Conservation (phyloP, 768 basidiomycete genomes). For the Leccinum variicolor region DNA sequence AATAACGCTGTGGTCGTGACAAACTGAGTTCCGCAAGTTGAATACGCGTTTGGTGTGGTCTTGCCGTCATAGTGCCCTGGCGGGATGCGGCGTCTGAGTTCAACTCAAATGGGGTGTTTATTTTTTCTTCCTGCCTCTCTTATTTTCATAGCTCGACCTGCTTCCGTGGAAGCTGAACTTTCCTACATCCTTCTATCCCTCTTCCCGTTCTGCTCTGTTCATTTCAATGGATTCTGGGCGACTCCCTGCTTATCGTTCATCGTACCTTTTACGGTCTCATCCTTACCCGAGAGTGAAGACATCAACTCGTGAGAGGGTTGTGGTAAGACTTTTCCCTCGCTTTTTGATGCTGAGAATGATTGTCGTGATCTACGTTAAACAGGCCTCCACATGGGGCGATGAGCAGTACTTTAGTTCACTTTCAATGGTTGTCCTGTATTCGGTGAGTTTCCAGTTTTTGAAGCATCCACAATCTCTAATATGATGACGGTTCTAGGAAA, state of each 20-base stretch:
- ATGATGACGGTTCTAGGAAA: slow-evolving; percentile 9
- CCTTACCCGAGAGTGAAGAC: slow-evolving; percentile 26
- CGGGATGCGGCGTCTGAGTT: slow-evolving; percentile 19
- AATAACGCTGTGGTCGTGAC: slow-evolving; percentile 11
- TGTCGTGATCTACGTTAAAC: slow-evolving; percentile 3
- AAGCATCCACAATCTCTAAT: neutral
- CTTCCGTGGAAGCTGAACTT: neutral
- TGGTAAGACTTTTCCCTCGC: slow-evolving; percentile 11
- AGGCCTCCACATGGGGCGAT: slow-evolving; percentile 4
- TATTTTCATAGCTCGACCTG: neutral
- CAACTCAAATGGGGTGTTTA: slow-evolving; percentile 10
- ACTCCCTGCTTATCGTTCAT: slow-evolving; percentile 28
- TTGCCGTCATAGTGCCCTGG: slow-evolving; percentile 27
- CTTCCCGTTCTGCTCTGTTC: neutral
- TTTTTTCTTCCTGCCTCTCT: slow-evolving; percentile 1
- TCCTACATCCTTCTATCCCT: neutral
- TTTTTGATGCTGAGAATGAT: slow-evolving; percentile 4
- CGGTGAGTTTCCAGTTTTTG: slow-evolving; percentile 3
- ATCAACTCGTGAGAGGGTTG: slow-evolving; percentile 22
- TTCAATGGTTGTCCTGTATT: neutral
- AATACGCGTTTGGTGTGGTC: slow-evolving; percentile 25
- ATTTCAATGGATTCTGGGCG: slow-evolving; percentile 14
- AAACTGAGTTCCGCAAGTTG: slow-evolving; percentile 17
- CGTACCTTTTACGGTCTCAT: slow-evolving; percentile 26
- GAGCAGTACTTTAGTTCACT: neutral